phyloP scores from a whole-genome alignment of 164 flowering plant genomes.

The Brasenia schreberi region DNA sequence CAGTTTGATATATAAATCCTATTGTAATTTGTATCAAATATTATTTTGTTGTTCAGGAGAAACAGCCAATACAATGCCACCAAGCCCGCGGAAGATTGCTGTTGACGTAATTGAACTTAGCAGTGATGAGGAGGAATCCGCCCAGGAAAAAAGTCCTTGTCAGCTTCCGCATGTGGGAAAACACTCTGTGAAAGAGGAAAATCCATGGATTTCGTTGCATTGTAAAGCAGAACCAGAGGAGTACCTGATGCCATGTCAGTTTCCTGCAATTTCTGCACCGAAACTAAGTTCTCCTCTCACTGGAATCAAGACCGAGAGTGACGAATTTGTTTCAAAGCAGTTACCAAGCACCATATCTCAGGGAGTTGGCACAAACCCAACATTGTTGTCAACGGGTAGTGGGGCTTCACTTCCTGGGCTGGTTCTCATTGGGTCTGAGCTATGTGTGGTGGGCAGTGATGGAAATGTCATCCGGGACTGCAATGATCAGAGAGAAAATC shows the following conservation, averaged over 20 bases:
- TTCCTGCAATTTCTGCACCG: background rate
- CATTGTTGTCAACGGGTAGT: background rate
- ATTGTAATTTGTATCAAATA: too few relatives aligned
- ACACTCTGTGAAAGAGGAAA: background rate
- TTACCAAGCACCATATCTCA: background rate
- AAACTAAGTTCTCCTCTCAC: background rate
- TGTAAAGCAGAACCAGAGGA: background rate
- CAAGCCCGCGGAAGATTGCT: background rate
- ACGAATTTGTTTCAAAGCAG: background rate
- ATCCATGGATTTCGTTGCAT: background rate
- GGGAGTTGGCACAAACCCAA: background rate
- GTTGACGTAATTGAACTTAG: constrained; percentile 1
- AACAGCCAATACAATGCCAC: background rate
- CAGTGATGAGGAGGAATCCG: background rate
- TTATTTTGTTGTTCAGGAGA: too few relatives aligned
- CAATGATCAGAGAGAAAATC: background rate
- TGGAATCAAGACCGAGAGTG: background rate
- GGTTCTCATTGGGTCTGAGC: background rate
- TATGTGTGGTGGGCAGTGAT: background rate
- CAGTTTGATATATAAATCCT: too few relatives aligned
- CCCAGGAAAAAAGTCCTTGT: background rate
- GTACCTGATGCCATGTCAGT: background rate
- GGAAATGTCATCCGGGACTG: background rate
- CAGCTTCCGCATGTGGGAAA: background rate
- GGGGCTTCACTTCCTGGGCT: background rate